These are phyloP conservation scores for Aspergillus sp. DNA, from an alignment of 2,329 filamentous ascomycete species.

Conservation along the genomic window DNA sequence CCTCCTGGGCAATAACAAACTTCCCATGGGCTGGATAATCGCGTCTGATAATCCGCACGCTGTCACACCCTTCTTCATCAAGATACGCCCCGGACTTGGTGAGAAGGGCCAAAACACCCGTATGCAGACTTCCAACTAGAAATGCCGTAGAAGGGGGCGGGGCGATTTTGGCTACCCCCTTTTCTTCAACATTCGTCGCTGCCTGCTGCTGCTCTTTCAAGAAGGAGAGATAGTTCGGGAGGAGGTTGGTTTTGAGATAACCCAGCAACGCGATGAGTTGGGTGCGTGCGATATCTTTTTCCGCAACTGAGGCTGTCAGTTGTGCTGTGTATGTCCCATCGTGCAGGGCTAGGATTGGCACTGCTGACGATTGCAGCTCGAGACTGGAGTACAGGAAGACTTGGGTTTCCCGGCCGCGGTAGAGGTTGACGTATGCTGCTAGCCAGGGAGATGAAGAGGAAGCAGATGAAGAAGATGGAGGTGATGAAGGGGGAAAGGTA, in stretches of 20 bases:
- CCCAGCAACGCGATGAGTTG: constrained; percentile 5
- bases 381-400: constrained; percentile 38
- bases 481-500: too few species aligned
- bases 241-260: constrained; percentile 1
- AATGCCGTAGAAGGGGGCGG: constrained; percentile 24
- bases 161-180: constrained; percentile 13
- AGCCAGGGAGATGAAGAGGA: constrained; percentile 25
- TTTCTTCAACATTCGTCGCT: not conserved
- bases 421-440: constrained; percentile 37
- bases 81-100: not conserved
- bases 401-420: constrained; percentile 36
- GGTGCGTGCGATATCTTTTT: not conserved
- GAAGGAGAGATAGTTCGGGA: constrained; percentile 17
- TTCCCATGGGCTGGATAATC: constrained; percentile 30
- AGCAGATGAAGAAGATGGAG: not conserved
- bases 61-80: constrained; percentile 6
- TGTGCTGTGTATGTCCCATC: constrained; percentile 2
- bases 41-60: constrained; percentile 22
- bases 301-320: not conserved
- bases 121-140: constrained; percentile 34
- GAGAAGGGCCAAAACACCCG: constrained; percentile 26
- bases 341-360: not conserved
- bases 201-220: constrained; percentile 2
- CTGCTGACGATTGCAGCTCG: constrained; percentile 19
- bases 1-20: constrained; percentile 26